These are phyloP conservation scores for Termitomyces sp. DNA, from an alignment of 768 basidiomycete species.

Conservation along the genomic window DNA sequence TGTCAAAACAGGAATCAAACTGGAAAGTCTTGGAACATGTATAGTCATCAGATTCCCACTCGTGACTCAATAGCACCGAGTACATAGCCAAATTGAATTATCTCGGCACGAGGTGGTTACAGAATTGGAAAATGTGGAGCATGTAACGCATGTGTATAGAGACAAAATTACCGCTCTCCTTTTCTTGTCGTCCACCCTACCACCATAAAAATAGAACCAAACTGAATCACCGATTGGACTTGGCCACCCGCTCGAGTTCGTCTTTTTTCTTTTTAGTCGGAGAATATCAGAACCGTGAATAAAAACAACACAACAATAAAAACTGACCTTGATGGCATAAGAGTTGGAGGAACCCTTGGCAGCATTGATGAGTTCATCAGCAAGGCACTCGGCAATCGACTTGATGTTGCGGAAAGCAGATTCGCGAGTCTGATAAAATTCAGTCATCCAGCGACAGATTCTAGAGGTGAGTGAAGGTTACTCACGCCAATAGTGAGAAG, in stretches of 20 bases:
- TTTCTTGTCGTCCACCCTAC: conserved; percentile 11
- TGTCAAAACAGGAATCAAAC: conserved; percentile 8
- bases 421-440: conserved; percentile 77
- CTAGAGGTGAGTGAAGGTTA: conserved; percentile 6
- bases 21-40: conserved; percentile 9
- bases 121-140: conserved; percentile 5
- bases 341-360: conserved; percentile 99
- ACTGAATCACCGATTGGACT: conserved; percentile 92
- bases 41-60: background rate
- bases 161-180: conserved; percentile 12
- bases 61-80: background rate
- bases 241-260: conserved; percentile 99
- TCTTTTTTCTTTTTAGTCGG: conserved; percentile 78
- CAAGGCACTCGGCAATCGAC: conserved; percentile 97
- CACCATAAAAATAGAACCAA: conserved; percentile 10
- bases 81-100: background rate
- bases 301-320: background rate
- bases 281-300: background rate
- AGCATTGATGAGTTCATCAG: conserved; percentile 99
- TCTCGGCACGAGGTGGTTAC: background rate
- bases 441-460: background rate
- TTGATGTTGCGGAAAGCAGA: conserved; percentile 99
- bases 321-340: conserved; percentile 93
- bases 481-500: conserved; percentile 95
- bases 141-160: conserved; percentile 9